Evolutionary conservation across 768 basidiomycete species (phyloP), one percentile per base, ranked within the genome.

Genomic region (Paxillus rubicundulus): DNA sequence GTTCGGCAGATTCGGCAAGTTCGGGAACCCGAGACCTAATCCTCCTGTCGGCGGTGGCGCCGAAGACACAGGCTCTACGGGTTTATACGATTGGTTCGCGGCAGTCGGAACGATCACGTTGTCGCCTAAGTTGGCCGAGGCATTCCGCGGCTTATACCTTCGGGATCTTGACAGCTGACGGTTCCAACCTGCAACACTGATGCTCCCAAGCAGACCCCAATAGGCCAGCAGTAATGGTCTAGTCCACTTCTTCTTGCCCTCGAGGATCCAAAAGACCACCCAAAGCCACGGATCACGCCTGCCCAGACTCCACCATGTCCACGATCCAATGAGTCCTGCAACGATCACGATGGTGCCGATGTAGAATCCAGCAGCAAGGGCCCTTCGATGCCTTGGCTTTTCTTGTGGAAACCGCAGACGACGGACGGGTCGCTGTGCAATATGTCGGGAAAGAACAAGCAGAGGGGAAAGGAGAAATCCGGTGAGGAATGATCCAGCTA

Each of bases 121-220:
- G 12, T 79, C 77, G 17, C 66, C 71, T 20, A 68, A 60, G 52
- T 64, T 65, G 52, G 47, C 57, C 41, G 61, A 54, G 46, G 61
- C 53, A 55, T 73, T 76, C 58, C 82, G 70, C 14, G 79, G 74
- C 45, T 87, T 74, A 62, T 85, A 86, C 57, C 82, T 77, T 52
- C 92, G 75, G 1, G 87, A 83, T 53, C 93, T 77, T 5, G 85
- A 86, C 44, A 98, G 72, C 68, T 97, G 95, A 45, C 94, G 78
- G 67, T 85, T 93, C 97, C 97, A 98, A 0, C 92, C 95, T 8
- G 88, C 94, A 20, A 98, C 90, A 52, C 92, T 95, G 51, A 96
- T 76, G 56, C 77, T 79, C 6, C 87, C 89, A 27, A 96, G 69
- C 4, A 81, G 70, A 7, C 76, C 87, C 97, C 97, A 99, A 66